Percentiles rank a stretch among this genome's conserved stretches.
These are phyloP conservation scores for Podaxis carcinomalis DNA, from an alignment of 768 basidiomycete species.

Conservation along the genomic window DNA sequence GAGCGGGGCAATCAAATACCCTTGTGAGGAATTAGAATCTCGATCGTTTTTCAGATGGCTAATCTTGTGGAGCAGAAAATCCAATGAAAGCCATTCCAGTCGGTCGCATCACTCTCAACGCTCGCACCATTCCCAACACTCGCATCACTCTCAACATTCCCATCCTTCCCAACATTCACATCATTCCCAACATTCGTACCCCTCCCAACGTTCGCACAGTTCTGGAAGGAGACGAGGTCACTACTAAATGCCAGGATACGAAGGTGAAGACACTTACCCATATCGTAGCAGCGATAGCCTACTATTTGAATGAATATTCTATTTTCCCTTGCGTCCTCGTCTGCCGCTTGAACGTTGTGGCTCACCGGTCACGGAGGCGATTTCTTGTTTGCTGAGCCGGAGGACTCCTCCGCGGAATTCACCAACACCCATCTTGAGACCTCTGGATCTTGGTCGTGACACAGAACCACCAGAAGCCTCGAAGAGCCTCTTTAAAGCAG, in stretches of 20 bases:
- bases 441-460: constrained; percentile 53
- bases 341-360: constrained; percentile 17
- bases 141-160: constrained; percentile 3
- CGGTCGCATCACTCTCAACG: constrained; percentile 9
- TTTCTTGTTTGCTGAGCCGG: constrained; percentile 59
- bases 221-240: constrained; percentile 3
- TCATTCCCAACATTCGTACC: neutral
- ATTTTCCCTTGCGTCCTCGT: constrained; percentile 15
- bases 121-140: neutral
- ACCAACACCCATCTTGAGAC: constrained; percentile 76
- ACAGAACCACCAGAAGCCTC: constrained; percentile 21
- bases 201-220: neutral
- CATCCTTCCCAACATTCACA: neutral
- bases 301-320: constrained; percentile 1
- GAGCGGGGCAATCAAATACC: constrained; percentile 17
- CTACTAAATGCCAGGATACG: neutral
- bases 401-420: constrained; percentile 68
- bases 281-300: neutral
- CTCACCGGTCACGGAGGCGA: constrained; percentile 32
- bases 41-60: neutral
- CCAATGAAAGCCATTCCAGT: constrained; percentile 7
- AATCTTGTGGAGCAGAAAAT: neutral
- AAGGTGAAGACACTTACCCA: neutral
- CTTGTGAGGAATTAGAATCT: constrained; percentile 5
- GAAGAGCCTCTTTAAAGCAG: constrained; percentile 66